Base-by-base conservation (phyloP, 805 yeast species). In the Starmerella geochares region DNA sequence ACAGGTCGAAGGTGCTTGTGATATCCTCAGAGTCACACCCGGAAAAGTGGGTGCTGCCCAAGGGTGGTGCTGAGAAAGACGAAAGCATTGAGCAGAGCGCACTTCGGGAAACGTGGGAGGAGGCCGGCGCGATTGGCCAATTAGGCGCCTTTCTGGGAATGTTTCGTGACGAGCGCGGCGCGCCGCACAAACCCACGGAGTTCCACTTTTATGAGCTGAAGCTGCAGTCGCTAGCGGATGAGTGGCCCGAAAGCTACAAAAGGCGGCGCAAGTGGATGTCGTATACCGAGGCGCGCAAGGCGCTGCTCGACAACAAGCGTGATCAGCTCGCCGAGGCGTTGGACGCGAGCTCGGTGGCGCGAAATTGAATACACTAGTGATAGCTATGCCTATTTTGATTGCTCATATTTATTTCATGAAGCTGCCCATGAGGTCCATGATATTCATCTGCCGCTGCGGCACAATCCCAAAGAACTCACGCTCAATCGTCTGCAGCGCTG, bases 51-150 rank as follows among this genome's bases (percentile, higher is more conserved):
- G 85, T 92, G 7, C 65, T 92, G 3, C 98, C 98, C 4, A 92
- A 92, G 64, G 98, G 98, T 29, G 98, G 98, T 1, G 80, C 88
- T 35, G 98, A 92, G 66, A 63, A 63, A 25, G 98, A 92, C 65
- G 98, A 71, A 52, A 86, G 65, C 20, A 54, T 66, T 5, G 62
- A 66, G 53, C 63, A 65, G 48, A 60, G 84, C 4, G 96, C 96
- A 0, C 69, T 74, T 16, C 72, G 98, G 52, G 98, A 92, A 63
- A 85, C 95, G 0, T 92, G 98, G 98, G 98, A 92, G 65, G 98
- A 92, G 67, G 92, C 95, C 0, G 98, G 98, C 0, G 84, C 84
- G 21, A 75, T 74, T 31, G 95, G 96, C 7, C 67, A 63, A 16
- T 71, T 87, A 3, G 59, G 70, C 3, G 58, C 62, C 36, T 71